A percentile compares a stretch with the other conserved stretches of the same genome.
Conservation (phyloP, 2,329 filamentous ascomycete genomes). For the Escovopsis sp. region DNA sequence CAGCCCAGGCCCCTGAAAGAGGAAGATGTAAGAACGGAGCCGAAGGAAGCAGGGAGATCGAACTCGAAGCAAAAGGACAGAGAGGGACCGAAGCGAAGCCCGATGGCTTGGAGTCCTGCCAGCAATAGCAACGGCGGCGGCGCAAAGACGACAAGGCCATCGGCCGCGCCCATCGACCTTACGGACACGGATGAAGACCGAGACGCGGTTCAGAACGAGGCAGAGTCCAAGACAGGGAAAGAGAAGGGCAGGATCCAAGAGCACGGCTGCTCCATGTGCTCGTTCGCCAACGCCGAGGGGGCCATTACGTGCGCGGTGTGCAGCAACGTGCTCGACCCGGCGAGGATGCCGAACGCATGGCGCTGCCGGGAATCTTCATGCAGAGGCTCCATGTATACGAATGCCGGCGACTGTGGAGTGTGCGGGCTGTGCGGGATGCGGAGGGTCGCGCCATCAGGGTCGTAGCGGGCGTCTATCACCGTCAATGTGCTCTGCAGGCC, state of each 20-base stretch:
- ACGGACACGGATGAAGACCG: background rate
- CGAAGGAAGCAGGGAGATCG: no score
- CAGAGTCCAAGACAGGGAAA: background rate
- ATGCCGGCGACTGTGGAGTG: constrained; percentile 51
- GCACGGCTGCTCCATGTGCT: constrained; percentile 47
- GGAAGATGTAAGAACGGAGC: no score
- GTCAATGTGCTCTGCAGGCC: no score
- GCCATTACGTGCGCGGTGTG: constrained; percentile 53
- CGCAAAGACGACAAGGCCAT: background rate
- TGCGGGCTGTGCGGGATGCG: constrained; percentile 54
- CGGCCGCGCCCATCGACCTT: background rate
- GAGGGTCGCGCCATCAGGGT: constrained; percentile 7
- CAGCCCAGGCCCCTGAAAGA: background rate
- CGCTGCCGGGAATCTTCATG: constrained; percentile 44
- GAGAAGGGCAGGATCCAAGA: no score
- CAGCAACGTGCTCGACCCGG: constrained; percentile 49
- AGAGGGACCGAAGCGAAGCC: no score
- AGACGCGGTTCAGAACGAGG: background rate
- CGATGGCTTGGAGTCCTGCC: constrained; percentile 5
- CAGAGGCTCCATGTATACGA: constrained; percentile 43
- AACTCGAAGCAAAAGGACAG: constrained; percentile 13
- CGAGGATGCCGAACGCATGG: constrained; percentile 46
- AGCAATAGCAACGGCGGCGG: background rate
- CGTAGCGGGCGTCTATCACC: background rate
- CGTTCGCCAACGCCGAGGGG: constrained; percentile 41